Percentiles rank a stretch among this genome's conserved stretches.
Conservation (phyloP, 1,284 basidiomycete genomes). For the Farysia itapuensis region DNA sequence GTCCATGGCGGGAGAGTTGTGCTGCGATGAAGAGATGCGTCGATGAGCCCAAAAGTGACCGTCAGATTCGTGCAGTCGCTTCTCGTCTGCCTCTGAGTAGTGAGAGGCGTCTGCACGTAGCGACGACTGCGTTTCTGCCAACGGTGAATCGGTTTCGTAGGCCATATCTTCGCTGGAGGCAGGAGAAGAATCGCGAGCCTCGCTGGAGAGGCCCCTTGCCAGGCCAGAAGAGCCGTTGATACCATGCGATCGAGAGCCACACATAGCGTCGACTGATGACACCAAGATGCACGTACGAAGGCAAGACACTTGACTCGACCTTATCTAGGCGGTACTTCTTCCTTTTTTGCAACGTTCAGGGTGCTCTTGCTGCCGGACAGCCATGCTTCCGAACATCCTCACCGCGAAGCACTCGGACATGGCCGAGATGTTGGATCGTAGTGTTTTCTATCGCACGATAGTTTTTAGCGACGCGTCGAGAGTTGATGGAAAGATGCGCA, state of each 20-base stretch:
- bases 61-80: slow-evolving; percentile 42
- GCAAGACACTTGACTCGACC: no score
- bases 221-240: slow-evolving; percentile 4
- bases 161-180: slow-evolving; percentile 24
- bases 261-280: no score
- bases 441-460: no score
- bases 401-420: neutral
- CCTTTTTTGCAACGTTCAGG: no score
- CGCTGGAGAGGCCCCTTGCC: slow-evolving; percentile 11
- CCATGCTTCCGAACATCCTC: neutral
- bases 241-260: neutral
- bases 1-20: slow-evolving; percentile 18
- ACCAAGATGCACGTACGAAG: no score
- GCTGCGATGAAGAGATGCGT: slow-evolving; percentile 29
- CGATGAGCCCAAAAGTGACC: slow-evolving; percentile 42
- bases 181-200: slow-evolving; percentile 22
- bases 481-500: neutral
- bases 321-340: no score
- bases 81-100: slow-evolving; percentile 48
- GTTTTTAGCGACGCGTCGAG: slow-evolving; percentile 2
- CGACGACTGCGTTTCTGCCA: slow-evolving; percentile 28
- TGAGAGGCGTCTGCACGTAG: slow-evolving; percentile 31
- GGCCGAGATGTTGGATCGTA: no score
- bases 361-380: no score
- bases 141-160: slow-evolving; percentile 14